These are phyloP conservation scores for Tremellales sp. DNA, from an alignment of 1,284 basidiomycete genomes.

Conservation along the genomic window DNA sequence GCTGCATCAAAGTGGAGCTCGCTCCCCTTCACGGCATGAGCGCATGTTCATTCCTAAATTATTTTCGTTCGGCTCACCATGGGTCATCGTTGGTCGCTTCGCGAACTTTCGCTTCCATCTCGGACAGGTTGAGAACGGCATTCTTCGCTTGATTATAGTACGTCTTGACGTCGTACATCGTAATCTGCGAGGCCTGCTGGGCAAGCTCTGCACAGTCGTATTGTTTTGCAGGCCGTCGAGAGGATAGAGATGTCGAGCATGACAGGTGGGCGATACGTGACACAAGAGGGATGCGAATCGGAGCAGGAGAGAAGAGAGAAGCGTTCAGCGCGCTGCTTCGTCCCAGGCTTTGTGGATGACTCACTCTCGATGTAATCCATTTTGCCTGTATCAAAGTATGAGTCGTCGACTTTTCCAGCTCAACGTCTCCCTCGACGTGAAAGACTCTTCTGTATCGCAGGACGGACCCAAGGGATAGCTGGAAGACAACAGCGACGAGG, in stretches of 20 bases:
- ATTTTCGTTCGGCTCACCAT: slow-evolving; percentile 70
- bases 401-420: too few species aligned
- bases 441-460: too few species aligned
- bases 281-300: not conserved
- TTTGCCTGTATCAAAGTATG: too few species aligned
- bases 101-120: slow-evolving; percentile 95
- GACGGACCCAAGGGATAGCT: too few species aligned
- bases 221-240: not conserved
- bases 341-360: too few species aligned
- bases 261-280: slow-evolving; percentile 5
- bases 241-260: not conserved
- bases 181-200: slow-evolving; percentile 48
- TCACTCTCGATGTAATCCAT: slow-evolving; percentile 36
- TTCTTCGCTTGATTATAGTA: slow-evolving; percentile 80
- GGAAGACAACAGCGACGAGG: too few species aligned
- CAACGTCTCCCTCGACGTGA: too few species aligned
- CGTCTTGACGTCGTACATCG: slow-evolving; percentile 84
- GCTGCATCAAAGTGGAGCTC: slow-evolving; percentile 96
- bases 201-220: slow-evolving; percentile 34
- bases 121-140: slow-evolving; percentile 82
- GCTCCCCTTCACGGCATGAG: slow-evolving; percentile 67
- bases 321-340: too few species aligned
- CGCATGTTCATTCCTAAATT: too few species aligned
- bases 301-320: too few species aligned
- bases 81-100: slow-evolving; percentile 98